Percentiles rank a stretch among this genome's conserved stretches.
phyloP scores from a whole-genome alignment of 1,284 basidiomycete species.

The Austropuccinia psidii region DNA sequence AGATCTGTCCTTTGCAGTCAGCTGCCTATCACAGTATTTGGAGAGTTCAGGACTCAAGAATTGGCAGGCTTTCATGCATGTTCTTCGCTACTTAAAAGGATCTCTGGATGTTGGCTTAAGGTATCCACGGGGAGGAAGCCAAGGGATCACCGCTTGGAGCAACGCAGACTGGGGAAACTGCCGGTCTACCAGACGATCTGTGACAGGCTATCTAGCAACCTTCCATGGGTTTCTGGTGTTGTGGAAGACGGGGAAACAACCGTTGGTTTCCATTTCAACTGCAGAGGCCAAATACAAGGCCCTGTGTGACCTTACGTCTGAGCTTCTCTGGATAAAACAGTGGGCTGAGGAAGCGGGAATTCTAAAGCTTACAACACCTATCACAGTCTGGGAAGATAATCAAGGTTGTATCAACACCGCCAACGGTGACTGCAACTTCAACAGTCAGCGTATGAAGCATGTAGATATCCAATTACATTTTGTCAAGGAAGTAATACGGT shows the following conservation, averaged over 20 bases:
- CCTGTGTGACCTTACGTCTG: too few species aligned
- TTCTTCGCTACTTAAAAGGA: background rate
- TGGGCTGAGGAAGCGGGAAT: too few species aligned
- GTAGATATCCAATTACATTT: background rate
- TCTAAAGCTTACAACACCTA: too few species aligned
- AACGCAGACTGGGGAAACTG: background rate
- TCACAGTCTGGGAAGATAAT: too few species aligned
- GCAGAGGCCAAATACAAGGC: background rate
- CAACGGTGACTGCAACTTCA: background rate
- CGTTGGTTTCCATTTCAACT: background rate
- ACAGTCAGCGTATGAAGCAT: background rate
- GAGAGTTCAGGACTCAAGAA: background rate
- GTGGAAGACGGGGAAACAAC: background rate
- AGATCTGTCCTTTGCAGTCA: background rate
- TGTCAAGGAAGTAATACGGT: background rate
- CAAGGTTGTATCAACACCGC: background rate
- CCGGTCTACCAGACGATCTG: background rate
- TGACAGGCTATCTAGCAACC: background rate
- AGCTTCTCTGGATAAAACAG: too few species aligned
- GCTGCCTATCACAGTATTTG: slow-evolving; percentile 2
- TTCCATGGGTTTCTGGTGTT: background rate
- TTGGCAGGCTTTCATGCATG: background rate
- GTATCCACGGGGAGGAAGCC: background rate
- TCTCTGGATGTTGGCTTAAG: background rate
- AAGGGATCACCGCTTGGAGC: background rate